Percentiles rank a stretch among this genome's conserved stretches.
Evolutionary conservation across 495 filamentous ascomycete genomes (phyloP).

Genomic region (Aspergillus sparsus): DNA sequence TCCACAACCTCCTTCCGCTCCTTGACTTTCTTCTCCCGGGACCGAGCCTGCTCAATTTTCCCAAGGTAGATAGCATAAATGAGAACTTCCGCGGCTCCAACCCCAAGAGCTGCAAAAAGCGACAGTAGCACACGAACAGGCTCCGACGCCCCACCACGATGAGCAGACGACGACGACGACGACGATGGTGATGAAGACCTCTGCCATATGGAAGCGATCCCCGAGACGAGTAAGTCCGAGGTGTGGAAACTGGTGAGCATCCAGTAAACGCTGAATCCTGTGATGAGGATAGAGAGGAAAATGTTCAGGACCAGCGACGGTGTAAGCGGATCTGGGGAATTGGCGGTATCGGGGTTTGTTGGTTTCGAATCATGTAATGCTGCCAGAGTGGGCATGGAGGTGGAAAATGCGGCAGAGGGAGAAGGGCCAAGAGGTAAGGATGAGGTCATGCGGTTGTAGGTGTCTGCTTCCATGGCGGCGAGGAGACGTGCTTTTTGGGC

Average conservation of each 20-base stretch:
- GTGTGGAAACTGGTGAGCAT: slow-evolving; percentile 56
- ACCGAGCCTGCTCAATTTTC: slow-evolving; percentile 72
- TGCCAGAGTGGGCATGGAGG: slow-evolving; percentile 35
- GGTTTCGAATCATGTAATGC: slow-evolving; percentile 34
- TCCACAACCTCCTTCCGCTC: slow-evolving; percentile 76
- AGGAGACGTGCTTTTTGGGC: slow-evolving; percentile 84
- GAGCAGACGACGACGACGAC: slow-evolving; percentile 3
- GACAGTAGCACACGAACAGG: slow-evolving; percentile 43
- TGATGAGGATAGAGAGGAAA: slow-evolving; percentile 49
- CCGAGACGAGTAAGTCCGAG: slow-evolving; percentile 33
- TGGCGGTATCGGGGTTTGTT: slow-evolving; percentile 39
- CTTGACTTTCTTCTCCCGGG: slow-evolving; percentile 59
- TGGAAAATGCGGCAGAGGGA: slow-evolving; percentile 61
- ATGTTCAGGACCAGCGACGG: slow-evolving; percentile 50
- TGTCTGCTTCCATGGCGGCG: slow-evolving; percentile 71
- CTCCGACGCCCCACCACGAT: slow-evolving; percentile 37
- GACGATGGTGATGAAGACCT: slow-evolving; percentile 30
- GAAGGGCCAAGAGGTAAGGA: slow-evolving; percentile 28
- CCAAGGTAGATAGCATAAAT: slow-evolving; percentile 85
- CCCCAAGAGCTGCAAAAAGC: slow-evolving; percentile 50
- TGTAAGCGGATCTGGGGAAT: slow-evolving; percentile 48
- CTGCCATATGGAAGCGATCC: slow-evolving; percentile 48
- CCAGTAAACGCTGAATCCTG: slow-evolving; percentile 50
- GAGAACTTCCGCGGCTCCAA: slow-evolving; percentile 83
- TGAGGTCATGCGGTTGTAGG: slow-evolving; percentile 67